Base-by-base conservation (phyloP, 1,284 basidiomycete genomes). In the Ceratobasidium theobromae region DNA sequence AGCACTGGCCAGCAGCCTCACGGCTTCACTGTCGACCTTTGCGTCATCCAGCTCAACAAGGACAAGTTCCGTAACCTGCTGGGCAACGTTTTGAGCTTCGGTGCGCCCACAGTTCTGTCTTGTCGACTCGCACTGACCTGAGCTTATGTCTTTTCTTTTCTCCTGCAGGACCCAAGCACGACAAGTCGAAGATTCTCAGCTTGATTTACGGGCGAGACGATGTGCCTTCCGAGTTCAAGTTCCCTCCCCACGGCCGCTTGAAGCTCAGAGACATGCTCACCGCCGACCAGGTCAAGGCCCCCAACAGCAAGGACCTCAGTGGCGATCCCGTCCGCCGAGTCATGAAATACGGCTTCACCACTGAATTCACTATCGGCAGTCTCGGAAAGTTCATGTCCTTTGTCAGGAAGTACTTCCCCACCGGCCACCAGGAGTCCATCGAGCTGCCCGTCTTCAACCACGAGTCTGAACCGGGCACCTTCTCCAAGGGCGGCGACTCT, bases 31-130 rank as follows among this genome's bases (percentile, higher is more conserved):
- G 38, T 51, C 14, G 77, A 77, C 69, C 49, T 78, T 16, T 76
- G 77, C 66, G 76, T 79, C 49, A 70, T 79, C 70, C 71, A 76
- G 74, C 70, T 80, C 28, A 67, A 79, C 69, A 70, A 77, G 72
- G 40, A 70, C 18, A 78, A 75, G 71, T 76, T 79, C 73, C 46
- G 27, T 52, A 72, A 70, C 38, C 75, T 78, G 66, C 70, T 9
- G 32, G 76, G 76, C 4, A 78, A 78, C 69, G 72, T 74, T 0
- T 27, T 77, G 8, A 72, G 68, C 67, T 70, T 77, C 38, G 76
- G 75, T 77, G 71, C 71, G 70, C 58, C 74, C 69, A 57, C 71
- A 35, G 58, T 43, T 72, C 51, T 30, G 28, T 71, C 65, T 69
- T 53, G 55, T 43, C 69, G 51, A 64, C 71, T 41, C n/a, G 32